Base-by-base conservation (phyloP, 1,139 yeast genomes). In the Pichia sp. region DNA sequence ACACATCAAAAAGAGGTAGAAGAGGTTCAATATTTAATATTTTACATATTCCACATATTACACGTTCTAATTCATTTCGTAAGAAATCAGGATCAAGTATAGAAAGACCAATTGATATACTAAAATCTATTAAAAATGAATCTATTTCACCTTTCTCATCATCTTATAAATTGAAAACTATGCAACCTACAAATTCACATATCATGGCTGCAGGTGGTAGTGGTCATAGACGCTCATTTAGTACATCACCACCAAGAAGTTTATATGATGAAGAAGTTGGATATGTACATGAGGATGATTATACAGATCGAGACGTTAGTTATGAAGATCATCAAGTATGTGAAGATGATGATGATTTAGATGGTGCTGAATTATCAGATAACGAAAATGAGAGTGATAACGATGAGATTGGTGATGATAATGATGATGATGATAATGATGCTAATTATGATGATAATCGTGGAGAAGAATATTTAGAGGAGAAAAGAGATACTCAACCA, bases 101-200 rank as follows among this genome's bases (percentile, higher is more conserved):
- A 9, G 28, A 18, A 7, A n/a, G 5, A 29, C 26, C 31, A 29
- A n/a, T 5, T 25, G 26, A 8, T 9, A 31, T 6, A 3, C 34
- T 5, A 31, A 5, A 31, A 37, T 2, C 38, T 27, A 18, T 32
- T 26, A 30, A 42, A 18, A 18, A 18, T 18, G 18, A 18, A 18
- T 18, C 18, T 18, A 18, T 18, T 18, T 18, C 18, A 18, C 18
- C 18, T 18, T 18, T 18, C 18, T 18, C 18, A 18, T 18, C 18
- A 18, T 18, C 18, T 18, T 18, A 18, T 18, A 18, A 18, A 18
- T 18, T 18, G 18, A 18, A 18, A 35, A 32, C 46, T 9, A 27
- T 49, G 2, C 52, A 49, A 35, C 52, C 52, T 4, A 49, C 49
- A 7, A 25, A 4, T 18, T 29, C 45, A 26, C 52, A 49, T 46